phyloP scores from a whole-genome alignment of 2,329 filamentous ascomycete species.

The Nemania sp. region DNA sequence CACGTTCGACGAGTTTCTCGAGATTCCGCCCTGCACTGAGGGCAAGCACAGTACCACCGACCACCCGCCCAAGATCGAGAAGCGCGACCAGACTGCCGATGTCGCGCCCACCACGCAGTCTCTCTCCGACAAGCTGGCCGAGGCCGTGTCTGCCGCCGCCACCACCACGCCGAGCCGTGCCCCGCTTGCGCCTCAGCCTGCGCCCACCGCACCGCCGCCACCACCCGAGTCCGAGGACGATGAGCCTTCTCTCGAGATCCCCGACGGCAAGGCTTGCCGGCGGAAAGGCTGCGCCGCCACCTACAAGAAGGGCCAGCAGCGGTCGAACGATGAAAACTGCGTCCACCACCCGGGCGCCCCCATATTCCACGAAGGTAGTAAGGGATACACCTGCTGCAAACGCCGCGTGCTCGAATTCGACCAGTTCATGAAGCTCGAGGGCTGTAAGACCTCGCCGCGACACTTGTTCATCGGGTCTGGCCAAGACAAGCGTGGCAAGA shows the following conservation, averaged over 20 bases:
- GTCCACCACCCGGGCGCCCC: slow-evolving; percentile 86
- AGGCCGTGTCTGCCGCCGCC: slow-evolving; percentile 47
- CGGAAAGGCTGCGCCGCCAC: slow-evolving; percentile 71
- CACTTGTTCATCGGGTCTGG: slow-evolving; percentile 86
- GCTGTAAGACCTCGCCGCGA: slow-evolving; percentile 78
- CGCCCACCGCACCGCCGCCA: slow-evolving; percentile 59
- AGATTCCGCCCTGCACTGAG: slow-evolving; percentile 87
- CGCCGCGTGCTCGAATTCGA: slow-evolving; percentile 93
- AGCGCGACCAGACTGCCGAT: slow-evolving; percentile 55
- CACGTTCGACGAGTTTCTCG: slow-evolving; percentile 97
- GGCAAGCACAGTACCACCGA: slow-evolving; percentile 93
- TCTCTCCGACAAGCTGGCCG: slow-evolving; percentile 47
- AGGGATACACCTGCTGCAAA: slow-evolving; percentile 98
- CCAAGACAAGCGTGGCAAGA: slow-evolving; percentile 54
- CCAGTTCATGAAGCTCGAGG: slow-evolving; percentile 94
- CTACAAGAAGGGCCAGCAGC: slow-evolving; percentile 63
- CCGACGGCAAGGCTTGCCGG: slow-evolving; percentile 75
- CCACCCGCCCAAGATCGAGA: slow-evolving; percentile 62
- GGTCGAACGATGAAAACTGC: slow-evolving; percentile 73
- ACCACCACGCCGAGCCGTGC: slow-evolving; percentile 44
- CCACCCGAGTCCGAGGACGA: slow-evolving; percentile 84
- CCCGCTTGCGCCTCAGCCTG: slow-evolving; percentile 49
- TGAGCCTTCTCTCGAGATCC: slow-evolving; percentile 73
- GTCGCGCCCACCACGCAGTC: slow-evolving; percentile 44
- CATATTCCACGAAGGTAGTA: slow-evolving; percentile 97